phyloP scores from a whole-genome alignment of 2,329 filamentous ascomycete genomes.

The Pseudocercospora pini-densiflorae region DNA sequence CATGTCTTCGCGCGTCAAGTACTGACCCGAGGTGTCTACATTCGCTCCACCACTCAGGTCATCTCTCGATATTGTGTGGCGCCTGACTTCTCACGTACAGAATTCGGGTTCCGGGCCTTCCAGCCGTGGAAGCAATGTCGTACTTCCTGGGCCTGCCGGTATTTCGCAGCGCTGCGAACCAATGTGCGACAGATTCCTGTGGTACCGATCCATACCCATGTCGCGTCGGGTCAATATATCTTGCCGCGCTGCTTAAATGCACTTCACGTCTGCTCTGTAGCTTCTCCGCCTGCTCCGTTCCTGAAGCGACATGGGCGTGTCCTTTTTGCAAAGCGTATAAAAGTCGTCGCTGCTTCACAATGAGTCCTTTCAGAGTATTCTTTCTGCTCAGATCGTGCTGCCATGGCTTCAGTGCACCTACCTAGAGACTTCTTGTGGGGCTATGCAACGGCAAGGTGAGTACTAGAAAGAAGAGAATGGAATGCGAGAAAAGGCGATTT shows the following conservation, averaged over 20 bases:
- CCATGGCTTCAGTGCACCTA: constrained; percentile 27
- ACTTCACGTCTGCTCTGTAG: constrained; percentile 15
- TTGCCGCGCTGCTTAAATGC: constrained; percentile 12
- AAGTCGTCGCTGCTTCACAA: not conserved
- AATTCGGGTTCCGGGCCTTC: not conserved
- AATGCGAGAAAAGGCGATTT: not conserved
- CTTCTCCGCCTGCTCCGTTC: constrained; percentile 15
- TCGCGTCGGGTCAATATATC: constrained; percentile 4
- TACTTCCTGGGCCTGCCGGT: not conserved
- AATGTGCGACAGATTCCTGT: constrained; percentile 9
- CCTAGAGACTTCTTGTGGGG: constrained; percentile 66
- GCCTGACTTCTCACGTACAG: constrained; percentile 11
- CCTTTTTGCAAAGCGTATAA: not conserved
- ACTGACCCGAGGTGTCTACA: not conserved
- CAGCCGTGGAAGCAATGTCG: not conserved
- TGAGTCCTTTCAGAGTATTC: not conserved
- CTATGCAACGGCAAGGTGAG: constrained; percentile 69
- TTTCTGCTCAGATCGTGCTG: not conserved
- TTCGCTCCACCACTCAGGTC: constrained; percentile 7
- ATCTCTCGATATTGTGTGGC: constrained; percentile 16
- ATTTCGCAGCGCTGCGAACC: not conserved
- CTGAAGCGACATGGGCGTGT: constrained; percentile 7
- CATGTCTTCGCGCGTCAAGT: not conserved
- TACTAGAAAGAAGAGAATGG: constrained; percentile 54
- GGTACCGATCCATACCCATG: constrained; percentile 5